Percentiles rank a stretch among this genome's conserved stretches.
phyloP scores from a whole-genome alignment of 495 filamentous ascomycete genomes.

The Hypoxylon fragiforme region DNA sequence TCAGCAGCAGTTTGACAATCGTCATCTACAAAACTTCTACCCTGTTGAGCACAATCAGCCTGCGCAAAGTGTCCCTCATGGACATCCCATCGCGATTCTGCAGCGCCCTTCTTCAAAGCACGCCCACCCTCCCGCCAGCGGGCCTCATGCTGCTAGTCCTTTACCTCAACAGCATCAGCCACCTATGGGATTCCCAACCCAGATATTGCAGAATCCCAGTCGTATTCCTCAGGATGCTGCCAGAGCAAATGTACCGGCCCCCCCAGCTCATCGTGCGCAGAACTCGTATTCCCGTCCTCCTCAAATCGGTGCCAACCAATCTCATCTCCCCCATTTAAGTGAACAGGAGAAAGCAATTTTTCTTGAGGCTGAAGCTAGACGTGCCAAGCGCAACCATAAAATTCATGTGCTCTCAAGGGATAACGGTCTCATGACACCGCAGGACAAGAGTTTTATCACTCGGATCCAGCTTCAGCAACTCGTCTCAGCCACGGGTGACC shows the following conservation, averaged over 20 bases:
- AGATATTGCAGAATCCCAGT: conserved; percentile 58
- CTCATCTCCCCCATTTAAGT: conserved; percentile 77
- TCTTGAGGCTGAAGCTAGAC: conserved; percentile 86
- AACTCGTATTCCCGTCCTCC: conserved; percentile 42
- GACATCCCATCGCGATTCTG: conserved; percentile 50
- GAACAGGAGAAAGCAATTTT: conserved; percentile 78
- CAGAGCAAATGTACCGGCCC: conserved; percentile 38
- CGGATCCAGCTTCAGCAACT: conserved; percentile 96
- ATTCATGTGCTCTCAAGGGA: conserved; percentile 91
- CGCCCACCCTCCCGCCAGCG: conserved; percentile 33
- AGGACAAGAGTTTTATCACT: conserved; percentile 99
- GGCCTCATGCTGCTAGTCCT: conserved; percentile 28
- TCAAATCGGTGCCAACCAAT: conserved; percentile 63
- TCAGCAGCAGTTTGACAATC: conserved; percentile 32
- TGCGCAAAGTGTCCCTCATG: conserved; percentile 37
- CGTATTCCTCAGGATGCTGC: conserved; percentile 45
- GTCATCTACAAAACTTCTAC: conserved; percentile 32
- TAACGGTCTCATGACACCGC: conserved; percentile 97
- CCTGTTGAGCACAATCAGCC: conserved; percentile 28
- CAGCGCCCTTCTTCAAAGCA: conserved; percentile 49
- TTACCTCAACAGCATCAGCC: conserved; percentile 50
- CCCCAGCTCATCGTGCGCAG: conserved; percentile 43
- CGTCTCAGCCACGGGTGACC: conserved; percentile 84
- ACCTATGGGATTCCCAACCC: conserved; percentile 53
- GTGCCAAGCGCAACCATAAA: conserved; percentile 97